Evolutionary conservation across 2,329 filamentous ascomycete species (phyloP).

Genomic region (Scedosporium boydii): DNA sequence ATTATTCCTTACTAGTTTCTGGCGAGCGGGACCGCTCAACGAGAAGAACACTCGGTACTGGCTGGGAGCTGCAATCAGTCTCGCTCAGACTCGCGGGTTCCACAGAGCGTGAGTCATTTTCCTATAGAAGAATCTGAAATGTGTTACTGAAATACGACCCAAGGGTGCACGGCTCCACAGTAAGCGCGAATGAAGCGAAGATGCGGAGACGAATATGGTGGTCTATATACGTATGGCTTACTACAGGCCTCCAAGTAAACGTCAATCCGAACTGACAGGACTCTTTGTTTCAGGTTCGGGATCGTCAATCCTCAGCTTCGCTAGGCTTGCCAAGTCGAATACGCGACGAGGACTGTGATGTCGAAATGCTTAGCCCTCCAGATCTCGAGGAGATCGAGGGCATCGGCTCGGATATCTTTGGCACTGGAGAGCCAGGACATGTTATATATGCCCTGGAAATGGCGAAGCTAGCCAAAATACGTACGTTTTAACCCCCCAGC

Average conservation of each 20-base stretch:
- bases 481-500: background rate
- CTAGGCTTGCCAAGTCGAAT: conserved; percentile 35
- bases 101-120: conserved; percentile 22
- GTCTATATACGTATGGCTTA: conserved; percentile 19
- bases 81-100: conserved; percentile 39
- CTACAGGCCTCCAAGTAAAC: background rate
- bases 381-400: conserved; percentile 11
- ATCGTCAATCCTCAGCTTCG: conserved; percentile 35
- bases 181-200: conserved; percentile 16
- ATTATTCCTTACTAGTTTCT: conserved; percentile 46
- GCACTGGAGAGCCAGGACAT: conserved; percentile 17
- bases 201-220: conserved; percentile 42
- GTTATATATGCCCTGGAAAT: conserved; percentile 24
- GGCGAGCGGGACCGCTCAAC: conserved; percentile 37
- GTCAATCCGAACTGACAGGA: background rate
- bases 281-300: conserved; percentile 32
- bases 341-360: conserved; percentile 38
- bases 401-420: background rate
- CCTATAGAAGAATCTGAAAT: conserved; percentile 6
- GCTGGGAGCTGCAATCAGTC: conserved; percentile 38
- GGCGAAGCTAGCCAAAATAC: conserved; percentile 13
- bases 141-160: background rate
- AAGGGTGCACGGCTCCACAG: background rate
- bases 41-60: conserved; percentile 40
- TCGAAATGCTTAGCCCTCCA: conserved; percentile 18